phyloP scores from a whole-genome alignment of 768 basidiomycete species.

The Tubosaeta sp. region DNA sequence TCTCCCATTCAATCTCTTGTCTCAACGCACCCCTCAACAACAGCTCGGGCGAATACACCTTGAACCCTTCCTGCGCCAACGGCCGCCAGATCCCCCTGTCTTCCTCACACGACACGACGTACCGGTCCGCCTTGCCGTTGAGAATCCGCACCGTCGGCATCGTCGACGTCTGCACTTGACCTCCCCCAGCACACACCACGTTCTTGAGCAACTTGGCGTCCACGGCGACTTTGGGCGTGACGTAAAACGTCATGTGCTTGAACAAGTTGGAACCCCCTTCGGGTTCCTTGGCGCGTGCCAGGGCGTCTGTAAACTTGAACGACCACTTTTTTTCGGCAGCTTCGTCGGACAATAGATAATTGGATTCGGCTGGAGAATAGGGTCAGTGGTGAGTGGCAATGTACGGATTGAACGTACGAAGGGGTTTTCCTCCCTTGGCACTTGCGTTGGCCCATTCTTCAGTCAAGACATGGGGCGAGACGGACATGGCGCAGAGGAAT shows the following conservation, averaged over 20 bases:
- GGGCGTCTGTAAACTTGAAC: constrained; percentile 58
- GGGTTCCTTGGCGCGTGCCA: constrained; percentile 50
- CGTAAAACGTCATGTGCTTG: constrained; percentile 63
- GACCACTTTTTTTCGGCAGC: constrained; percentile 61
- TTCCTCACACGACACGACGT: constrained; percentile 62
- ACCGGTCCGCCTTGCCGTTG: constrained; percentile 44
- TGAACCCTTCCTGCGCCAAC: constrained; percentile 44
- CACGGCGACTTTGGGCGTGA: constrained; percentile 61
- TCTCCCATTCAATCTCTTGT: constrained; percentile 67
- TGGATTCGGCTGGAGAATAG: constrained; percentile 50
- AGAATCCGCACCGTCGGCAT: constrained; percentile 55
- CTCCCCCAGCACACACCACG: constrained; percentile 54
- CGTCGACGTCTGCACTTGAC: constrained; percentile 51
- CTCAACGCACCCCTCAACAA: constrained; percentile 58
- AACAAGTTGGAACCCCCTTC: constrained; percentile 51
- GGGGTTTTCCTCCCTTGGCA: constrained; percentile 48
- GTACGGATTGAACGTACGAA: constrained; percentile 47
- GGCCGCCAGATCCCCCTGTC: constrained; percentile 67
- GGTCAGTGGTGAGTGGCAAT: not conserved
- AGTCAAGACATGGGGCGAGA: constrained; percentile 57
- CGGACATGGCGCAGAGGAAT: constrained; percentile 72
- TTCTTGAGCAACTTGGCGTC: constrained; percentile 61
- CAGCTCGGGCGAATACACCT: constrained; percentile 68
- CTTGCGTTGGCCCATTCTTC: constrained; percentile 67
- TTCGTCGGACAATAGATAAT: constrained; percentile 58